These are phyloP conservation scores for Hebeloma cylindrosporum DNA, from an alignment of 768 basidiomycete species.

Conservation along the genomic window DNA sequence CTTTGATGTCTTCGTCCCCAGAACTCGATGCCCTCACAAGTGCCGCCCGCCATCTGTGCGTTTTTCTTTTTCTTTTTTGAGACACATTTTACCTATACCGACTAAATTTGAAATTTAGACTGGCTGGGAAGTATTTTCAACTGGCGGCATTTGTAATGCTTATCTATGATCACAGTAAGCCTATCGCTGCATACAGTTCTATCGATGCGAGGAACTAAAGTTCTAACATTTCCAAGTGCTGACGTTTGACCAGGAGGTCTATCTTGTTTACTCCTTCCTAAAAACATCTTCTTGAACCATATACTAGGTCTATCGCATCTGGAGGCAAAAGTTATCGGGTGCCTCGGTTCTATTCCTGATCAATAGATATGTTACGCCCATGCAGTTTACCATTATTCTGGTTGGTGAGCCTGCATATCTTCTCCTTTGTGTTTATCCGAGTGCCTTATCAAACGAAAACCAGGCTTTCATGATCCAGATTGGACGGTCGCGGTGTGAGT, in stretches of 20 bases:
- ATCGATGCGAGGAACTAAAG: not conserved
- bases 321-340: constrained; percentile 21
- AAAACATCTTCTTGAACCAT: not conserved
- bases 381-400: constrained; percentile 25
- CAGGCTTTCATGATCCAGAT: constrained; percentile 17
- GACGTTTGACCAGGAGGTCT: constrained; percentile 19
- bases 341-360: constrained; percentile 25
- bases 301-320: constrained; percentile 24
- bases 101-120: constrained; percentile 8
- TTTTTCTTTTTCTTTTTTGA: not conserved
- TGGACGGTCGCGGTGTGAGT: constrained; percentile 14
- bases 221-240: constrained; percentile 5
- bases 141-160: constrained; percentile 16
- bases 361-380: constrained; percentile 26
- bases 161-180: constrained; percentile 19
- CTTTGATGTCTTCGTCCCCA: not conserved
- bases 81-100: not conserved
- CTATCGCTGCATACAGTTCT: not conserved
- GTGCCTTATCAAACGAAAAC: not conserved
- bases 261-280: not conserved
- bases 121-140: constrained; percentile 9
- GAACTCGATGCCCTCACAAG: constrained; percentile 1
- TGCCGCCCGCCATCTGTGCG: constrained; percentile 8
- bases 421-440: not conserved
- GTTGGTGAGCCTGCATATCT: constrained; percentile 15